phyloP scores from a whole-genome alignment of 2,329 filamentous ascomycete species.

The Tolypocladium paradoxum region DNA sequence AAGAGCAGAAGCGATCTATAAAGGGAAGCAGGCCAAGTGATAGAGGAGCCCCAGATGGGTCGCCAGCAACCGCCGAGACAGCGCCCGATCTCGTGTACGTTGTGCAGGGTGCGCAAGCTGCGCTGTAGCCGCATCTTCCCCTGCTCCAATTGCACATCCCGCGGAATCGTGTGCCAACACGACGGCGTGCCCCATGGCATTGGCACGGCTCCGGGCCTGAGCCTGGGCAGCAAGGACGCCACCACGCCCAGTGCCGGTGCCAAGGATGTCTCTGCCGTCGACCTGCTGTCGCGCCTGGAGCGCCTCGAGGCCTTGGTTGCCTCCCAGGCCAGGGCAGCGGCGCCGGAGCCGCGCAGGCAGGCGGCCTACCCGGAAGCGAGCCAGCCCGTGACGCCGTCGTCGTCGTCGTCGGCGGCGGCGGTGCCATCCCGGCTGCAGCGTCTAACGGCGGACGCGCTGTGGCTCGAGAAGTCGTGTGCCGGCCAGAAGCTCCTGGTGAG shows the following conservation, averaged over 20 bases:
- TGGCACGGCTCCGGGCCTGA: neutral
- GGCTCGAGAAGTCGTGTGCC: conserved; percentile 20
- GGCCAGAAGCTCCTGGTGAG: conserved; percentile 19
- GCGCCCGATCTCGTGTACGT: conserved; percentile 22
- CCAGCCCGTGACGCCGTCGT: conserved; percentile 5
- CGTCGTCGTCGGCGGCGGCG: conserved; percentile 5
- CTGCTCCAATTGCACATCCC: conserved; percentile 24
- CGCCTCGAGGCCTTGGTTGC: conserved; percentile 10
- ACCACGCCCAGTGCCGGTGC: neutral
- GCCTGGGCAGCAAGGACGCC: neutral
- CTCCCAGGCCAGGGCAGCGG: conserved; percentile 1
- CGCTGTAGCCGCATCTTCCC: conserved; percentile 25
- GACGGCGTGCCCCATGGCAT: conserved; percentile 3
- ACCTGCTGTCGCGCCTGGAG: conserved; percentile 12
- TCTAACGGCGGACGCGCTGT: conserved; percentile 22
- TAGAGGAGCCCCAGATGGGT: conserved; percentile 11
- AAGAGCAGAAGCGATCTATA: neutral
- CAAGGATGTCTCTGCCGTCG: conserved; percentile 9
- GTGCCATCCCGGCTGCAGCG: conserved; percentile 21
- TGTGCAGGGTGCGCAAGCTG: conserved; percentile 23
- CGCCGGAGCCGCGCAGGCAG: neutral
- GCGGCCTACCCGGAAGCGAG: neutral
- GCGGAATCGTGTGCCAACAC: conserved; percentile 20
- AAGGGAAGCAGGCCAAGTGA: neutral
- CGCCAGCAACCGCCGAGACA: conserved; percentile 19